Evolutionary conservation across 495 filamentous ascomycete genomes (phyloP).

Genomic region (Letharia columbiana): DNA sequence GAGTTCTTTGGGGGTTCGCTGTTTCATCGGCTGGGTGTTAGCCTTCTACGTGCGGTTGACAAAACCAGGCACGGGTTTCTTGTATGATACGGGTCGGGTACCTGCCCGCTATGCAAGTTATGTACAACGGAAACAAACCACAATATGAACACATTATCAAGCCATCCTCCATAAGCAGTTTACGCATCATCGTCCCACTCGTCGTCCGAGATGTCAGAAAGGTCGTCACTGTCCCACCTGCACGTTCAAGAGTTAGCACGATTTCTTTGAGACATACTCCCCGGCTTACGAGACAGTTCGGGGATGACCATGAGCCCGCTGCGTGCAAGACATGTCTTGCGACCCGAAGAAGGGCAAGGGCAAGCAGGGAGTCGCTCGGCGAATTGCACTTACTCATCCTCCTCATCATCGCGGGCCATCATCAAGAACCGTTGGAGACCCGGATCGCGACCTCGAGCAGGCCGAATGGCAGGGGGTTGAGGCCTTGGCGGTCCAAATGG

Average conservation of each 20-base stretch:
- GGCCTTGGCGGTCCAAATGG: slow-evolving; percentile 2
- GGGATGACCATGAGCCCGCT: not conserved
- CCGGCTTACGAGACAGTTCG: not conserved
- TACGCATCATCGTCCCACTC: slow-evolving; percentile 4
- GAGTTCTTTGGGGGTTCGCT: not conserved
- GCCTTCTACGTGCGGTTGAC: not conserved
- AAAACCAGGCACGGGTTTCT: too few relatives aligned
- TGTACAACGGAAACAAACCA: not conserved
- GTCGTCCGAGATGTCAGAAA: not conserved
- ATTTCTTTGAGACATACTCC: not conserved
- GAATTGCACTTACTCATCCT: slow-evolving; percentile 40
- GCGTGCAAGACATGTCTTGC: not conserved
- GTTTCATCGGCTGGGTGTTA: not conserved
- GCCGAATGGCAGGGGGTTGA: slow-evolving; percentile 6
- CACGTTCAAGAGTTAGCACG: not conserved
- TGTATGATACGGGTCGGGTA: not conserved
- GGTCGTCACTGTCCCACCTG: slow-evolving; percentile 3
- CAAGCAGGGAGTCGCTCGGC: not conserved
- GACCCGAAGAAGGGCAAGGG: not conserved
- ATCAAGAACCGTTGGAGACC: slow-evolving; percentile 48
- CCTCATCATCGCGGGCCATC: slow-evolving; percentile 48
- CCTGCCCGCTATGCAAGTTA: not conserved
- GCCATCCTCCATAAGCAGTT: not conserved
- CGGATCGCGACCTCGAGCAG: slow-evolving; percentile 10
- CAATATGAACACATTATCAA: not conserved